A percentile compares a stretch with the other conserved stretches of the same genome.
These are phyloP conservation scores for Eucalyptus fibrosa DNA, from an alignment of 345 rosid species.

Conservation along the genomic window DNA sequence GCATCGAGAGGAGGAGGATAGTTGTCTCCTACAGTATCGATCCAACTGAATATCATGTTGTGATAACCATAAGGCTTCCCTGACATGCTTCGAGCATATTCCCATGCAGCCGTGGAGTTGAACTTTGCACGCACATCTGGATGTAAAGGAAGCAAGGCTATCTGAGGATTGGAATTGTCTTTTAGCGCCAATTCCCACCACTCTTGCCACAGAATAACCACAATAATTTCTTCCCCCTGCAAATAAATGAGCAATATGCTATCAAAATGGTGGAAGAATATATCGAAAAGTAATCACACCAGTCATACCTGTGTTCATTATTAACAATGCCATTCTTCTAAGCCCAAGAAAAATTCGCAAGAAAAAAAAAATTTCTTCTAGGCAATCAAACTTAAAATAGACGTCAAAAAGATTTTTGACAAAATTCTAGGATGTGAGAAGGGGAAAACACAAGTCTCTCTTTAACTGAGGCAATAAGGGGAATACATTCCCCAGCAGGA, in stretches of 20 bases:
- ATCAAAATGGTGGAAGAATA: not conserved
- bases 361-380: no score
- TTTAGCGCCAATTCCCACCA: constrained; percentile 89
- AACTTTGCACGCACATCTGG: constrained; percentile 66
- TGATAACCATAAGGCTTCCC: constrained; percentile 99
- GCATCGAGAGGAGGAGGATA: constrained; percentile 99
- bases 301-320: not conserved
- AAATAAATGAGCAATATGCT: not conserved
- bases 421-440: not conserved
- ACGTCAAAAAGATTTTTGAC: not conserved
- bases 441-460: not conserved
- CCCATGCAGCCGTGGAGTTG: constrained; percentile 93
- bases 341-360: not conserved
- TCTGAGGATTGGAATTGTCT: constrained; percentile 87
- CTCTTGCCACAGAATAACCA: constrained; percentile 87
- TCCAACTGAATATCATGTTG: constrained; percentile 99
- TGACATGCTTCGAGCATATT: constrained; percentile 81
- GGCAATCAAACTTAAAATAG: not conserved
- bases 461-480: not conserved
- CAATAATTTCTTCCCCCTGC: constrained; percentile 94
- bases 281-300: not conserved
- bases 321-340: not conserved
- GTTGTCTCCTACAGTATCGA: constrained; percentile 81
- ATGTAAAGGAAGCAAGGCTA: constrained; percentile 87
- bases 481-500: not conserved